Conservation (phyloP, 163 green algal genomes). For the Chlorella variabilis region DNA sequence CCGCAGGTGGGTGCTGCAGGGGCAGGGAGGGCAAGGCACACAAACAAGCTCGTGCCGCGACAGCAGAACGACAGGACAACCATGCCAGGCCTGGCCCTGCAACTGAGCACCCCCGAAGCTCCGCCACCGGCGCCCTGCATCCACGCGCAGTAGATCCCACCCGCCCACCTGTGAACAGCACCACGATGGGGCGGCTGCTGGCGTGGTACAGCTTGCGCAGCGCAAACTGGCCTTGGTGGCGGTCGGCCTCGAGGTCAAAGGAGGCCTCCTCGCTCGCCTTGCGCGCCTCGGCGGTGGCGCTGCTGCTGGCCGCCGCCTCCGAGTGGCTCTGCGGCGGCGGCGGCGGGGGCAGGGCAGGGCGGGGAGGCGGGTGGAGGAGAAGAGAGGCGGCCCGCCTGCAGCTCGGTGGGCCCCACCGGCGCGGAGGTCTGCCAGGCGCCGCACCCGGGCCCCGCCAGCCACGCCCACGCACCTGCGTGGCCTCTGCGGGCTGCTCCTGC, state of each 20-base stretch:
- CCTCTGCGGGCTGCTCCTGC: constrained; percentile 20
- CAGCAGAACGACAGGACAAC: not conserved
- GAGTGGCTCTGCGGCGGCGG: not conserved
- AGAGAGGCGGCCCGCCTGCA: no score
- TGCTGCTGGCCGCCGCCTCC: constrained; percentile 9
- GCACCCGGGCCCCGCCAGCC: not conserved
- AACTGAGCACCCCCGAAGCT: not conserved
- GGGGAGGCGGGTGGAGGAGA: no score
- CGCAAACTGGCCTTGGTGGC: constrained; percentile 89
- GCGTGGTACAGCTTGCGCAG: constrained; percentile 99
- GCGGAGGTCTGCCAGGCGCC: not conserved
- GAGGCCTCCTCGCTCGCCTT: constrained; percentile 43
- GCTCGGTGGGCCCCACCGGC: no score
- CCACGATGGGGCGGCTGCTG: constrained; percentile 80
- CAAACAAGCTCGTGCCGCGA: no score
- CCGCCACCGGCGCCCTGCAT: not conserved
- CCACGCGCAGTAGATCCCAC: not conserved
- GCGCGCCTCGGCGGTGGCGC: not conserved
- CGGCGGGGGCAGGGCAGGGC: no score
- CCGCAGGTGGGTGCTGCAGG: constrained; percentile 84
- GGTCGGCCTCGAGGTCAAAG: constrained; percentile 65
- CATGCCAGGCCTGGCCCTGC: no score
- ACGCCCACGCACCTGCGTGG: not conserved
- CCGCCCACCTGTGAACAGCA: constrained; percentile 86
- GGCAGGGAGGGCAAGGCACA: not conserved